Evolutionary conservation across 768 basidiomycete genomes (phyloP), one percentile per base, ranked within the genome.

Genomic region (Megacollybia marginata): DNA sequence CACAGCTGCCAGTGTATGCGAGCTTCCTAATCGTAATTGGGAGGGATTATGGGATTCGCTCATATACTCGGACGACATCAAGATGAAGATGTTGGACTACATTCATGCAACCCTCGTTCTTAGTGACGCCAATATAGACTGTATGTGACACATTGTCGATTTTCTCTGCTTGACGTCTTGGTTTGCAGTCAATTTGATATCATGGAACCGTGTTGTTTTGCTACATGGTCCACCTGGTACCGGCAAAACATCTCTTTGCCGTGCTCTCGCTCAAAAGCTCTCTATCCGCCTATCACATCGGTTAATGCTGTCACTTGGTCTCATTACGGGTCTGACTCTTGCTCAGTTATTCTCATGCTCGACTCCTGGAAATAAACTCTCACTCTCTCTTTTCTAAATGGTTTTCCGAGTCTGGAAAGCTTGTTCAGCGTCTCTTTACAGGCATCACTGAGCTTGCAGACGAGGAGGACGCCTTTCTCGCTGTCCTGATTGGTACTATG

Each of bases 361-460:
- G 92, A 43, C 72, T 99, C 10, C 78, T 99, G 42, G 96, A 99
- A 65, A 96, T 99, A 60, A 98, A 98, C 62, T 94, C 96, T 0
- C 96, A 98, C 67, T 97, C 94, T 2, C 76, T 99, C 13, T 98
- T 99, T 64, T 94, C 92, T 13, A 89, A 93, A 57, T 99, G 96
- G 95, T 99, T 98, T 68, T 97, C 94, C 0, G 96, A 99, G 63
- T 96, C 93, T 0, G 96, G 96, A 13, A 99, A 99, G 65, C 81
- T 99, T 28, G 96, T 99, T 1, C 95, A 98, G 60, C 80, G 88
- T 44, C 72, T 99, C 15, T 99, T 98, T 62, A 79, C 75, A 35
- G 88, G 78, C 51, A 92, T 99, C 50, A 88, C 78, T 35, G 93
- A 96, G 55, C 76, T 98, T 67, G 85, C 89, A 0, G 93, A 96